Conservation (phyloP, 2,329 filamentous ascomycete genomes). For the Ceratocystis colombiana region DNA sequence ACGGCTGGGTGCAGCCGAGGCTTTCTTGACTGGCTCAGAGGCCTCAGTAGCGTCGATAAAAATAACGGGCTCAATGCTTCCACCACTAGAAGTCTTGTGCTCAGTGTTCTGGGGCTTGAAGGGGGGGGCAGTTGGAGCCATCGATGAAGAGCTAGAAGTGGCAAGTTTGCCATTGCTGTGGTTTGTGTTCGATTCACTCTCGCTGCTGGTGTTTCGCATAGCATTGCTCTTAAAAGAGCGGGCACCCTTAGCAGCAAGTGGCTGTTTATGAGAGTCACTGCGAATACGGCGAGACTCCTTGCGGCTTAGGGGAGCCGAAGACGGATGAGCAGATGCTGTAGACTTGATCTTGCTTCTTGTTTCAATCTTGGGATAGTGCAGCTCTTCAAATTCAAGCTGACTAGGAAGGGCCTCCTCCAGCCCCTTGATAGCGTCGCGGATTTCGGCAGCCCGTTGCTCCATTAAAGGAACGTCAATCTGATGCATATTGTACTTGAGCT, state of each 20-base stretch:
- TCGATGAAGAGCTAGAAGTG: conserved; percentile 8
- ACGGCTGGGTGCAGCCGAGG: not conserved
- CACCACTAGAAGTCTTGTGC: not conserved
- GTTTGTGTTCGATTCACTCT: conserved; percentile 16
- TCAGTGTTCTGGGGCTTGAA: conserved; percentile 22
- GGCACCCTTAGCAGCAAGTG: not conserved
- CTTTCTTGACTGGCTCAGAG: conserved; percentile 18
- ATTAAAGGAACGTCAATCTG: conserved; percentile 50
- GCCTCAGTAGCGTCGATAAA: conserved; percentile 16
- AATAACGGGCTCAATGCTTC: conserved; percentile 13
- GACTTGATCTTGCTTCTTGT: conserved; percentile 27
- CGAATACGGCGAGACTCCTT: conserved; percentile 23
- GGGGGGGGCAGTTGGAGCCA: conserved; percentile 20
- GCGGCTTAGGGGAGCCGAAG: conserved; percentile 17
- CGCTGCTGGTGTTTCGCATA: conserved; percentile 17
- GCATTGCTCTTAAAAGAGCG: conserved; percentile 16
- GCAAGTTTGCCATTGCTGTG: conserved; percentile 2
- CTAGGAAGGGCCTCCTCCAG: conserved; percentile 41
- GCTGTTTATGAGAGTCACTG: conserved; percentile 21
- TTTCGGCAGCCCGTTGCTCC: conserved; percentile 35
- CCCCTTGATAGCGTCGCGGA: conserved; percentile 40
- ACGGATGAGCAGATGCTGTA: conserved; percentile 10
- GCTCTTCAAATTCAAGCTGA: conserved; percentile 40
- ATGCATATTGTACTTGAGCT: conserved; percentile 51
- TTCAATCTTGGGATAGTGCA: conserved; percentile 35